These are phyloP conservation scores for Calonectria pseudoturangicola DNA, from an alignment of 2,329 filamentous ascomycete genomes.

Conservation along the genomic window DNA sequence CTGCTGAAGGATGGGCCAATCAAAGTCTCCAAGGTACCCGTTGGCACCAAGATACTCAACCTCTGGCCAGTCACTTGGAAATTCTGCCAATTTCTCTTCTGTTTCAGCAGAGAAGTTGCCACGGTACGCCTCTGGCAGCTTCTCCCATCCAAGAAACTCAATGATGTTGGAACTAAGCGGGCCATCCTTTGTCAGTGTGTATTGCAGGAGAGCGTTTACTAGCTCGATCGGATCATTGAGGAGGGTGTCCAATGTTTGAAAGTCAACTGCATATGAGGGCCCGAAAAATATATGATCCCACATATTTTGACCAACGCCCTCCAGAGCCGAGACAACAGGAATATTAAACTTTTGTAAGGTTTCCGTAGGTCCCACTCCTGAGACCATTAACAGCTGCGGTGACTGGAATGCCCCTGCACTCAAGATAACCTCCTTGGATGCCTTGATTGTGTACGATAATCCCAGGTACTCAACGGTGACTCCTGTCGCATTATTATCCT, in stretches of 20 bases:
- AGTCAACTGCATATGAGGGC: constrained; percentile 19
- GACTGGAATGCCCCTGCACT: constrained; percentile 47
- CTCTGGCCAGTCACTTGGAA: constrained; percentile 61
- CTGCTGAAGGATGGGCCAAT: constrained; percentile 32
- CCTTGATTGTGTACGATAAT: constrained; percentile 43
- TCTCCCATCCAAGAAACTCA: constrained; percentile 53
- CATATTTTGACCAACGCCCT: constrained; percentile 48
- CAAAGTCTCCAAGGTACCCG: constrained; percentile 7
- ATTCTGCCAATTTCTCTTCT: constrained; percentile 45
- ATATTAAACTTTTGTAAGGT: constrained; percentile 42
- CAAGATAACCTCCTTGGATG: constrained; percentile 47
- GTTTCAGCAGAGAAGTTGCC: constrained; percentile 43
- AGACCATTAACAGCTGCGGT: constrained; percentile 49
- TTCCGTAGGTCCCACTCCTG: constrained; percentile 46
- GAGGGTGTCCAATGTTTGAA: neutral
- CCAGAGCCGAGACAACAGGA: constrained; percentile 38
- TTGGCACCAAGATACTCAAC: constrained; percentile 52
- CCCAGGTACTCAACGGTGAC: constrained; percentile 28
- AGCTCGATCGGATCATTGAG: neutral
- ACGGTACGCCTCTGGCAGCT: constrained; percentile 53
- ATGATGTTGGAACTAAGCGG: constrained; percentile 39
- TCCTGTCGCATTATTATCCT: constrained; percentile 18
- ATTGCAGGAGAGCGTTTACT: neutral
- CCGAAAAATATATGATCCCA: constrained; percentile 49
- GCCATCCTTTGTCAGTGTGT: constrained; percentile 2